phyloP scores from a whole-genome alignment of 2,329 filamentous ascomycete genomes.

The Drechslerella stenobrocha region DNA sequence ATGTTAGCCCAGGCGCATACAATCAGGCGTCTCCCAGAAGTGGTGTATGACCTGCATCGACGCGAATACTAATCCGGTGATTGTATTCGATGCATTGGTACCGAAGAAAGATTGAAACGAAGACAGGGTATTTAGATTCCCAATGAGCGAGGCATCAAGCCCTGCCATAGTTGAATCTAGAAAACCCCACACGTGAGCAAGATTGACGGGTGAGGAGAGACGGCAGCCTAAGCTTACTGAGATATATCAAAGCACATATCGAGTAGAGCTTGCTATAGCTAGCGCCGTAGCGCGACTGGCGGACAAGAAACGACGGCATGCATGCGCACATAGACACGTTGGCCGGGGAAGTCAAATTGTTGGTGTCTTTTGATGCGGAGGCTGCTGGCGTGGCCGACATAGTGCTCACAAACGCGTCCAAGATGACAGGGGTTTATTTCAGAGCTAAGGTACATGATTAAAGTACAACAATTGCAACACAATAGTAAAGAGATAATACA shows the following conservation, averaged over 20 bases:
- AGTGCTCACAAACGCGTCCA: too few species aligned
- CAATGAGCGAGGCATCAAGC: slow-evolving; percentile 63
- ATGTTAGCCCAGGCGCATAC: slow-evolving; percentile 20
- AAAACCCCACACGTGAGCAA: slow-evolving; percentile 3
- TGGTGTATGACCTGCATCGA: slow-evolving; percentile 38
- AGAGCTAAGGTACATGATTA: too few species aligned
- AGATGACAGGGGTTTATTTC: too few species aligned
- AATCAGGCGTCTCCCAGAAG: background rate
- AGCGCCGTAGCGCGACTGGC: slow-evolving; percentile 42
- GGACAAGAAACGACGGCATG: slow-evolving; percentile 32
- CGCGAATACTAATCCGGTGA: slow-evolving; percentile 58
- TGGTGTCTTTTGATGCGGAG: too few species aligned
- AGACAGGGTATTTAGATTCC: slow-evolving; percentile 61
- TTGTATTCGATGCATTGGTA: slow-evolving; percentile 58
- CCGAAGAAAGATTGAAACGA: slow-evolving; percentile 61
- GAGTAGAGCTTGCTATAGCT: slow-evolving; percentile 40
- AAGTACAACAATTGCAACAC: too few species aligned
- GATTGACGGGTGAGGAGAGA: background rate
- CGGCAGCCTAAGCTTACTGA: slow-evolving; percentile 19
- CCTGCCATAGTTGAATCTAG: slow-evolving; percentile 61
- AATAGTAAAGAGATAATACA: too few species aligned
- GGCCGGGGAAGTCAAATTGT: background rate
- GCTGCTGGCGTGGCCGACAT: too few species aligned
- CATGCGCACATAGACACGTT: too few species aligned
- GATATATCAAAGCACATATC: slow-evolving; percentile 44